These are phyloP conservation scores for Elsinoe perseae DNA, from an alignment of 2,329 filamentous ascomycete species.

Conservation along the genomic window DNA sequence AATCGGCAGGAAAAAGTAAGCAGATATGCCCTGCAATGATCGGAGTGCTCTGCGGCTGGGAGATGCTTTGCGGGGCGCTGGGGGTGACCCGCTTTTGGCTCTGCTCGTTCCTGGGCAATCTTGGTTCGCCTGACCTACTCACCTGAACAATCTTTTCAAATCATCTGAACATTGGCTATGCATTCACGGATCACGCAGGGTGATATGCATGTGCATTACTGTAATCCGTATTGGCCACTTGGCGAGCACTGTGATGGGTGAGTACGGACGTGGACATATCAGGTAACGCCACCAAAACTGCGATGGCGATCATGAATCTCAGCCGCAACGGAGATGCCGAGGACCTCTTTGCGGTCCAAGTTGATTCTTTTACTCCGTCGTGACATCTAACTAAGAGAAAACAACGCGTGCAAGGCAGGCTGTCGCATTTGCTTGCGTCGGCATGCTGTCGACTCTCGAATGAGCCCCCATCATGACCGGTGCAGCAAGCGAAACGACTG, in stretches of 20 bases:
- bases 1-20: background rate
- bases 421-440: too few species aligned
- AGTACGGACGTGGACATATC: background rate
- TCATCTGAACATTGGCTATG: conserved; percentile 4
- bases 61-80: background rate
- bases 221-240: background rate
- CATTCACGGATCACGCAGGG: too few species aligned
- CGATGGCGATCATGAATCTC: background rate
- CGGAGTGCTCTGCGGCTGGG: background rate
- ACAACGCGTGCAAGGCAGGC: too few species aligned
- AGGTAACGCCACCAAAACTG: background rate
- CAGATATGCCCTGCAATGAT: background rate
- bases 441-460: too few species aligned
- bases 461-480: too few species aligned
- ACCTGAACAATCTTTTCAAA: background rate
- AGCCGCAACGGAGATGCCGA: background rate
- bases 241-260: background rate
- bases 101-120: conserved; percentile 4
- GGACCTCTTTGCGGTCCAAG: background rate
- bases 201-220: background rate
- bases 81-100: conserved; percentile 1
- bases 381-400: too few species aligned
- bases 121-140: conserved; percentile 1
- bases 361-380: too few species aligned
- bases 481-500: background rate